Evolutionary conservation across 2,329 filamentous ascomycete species (phyloP), one percentile per base, ranked within the genome.

Genomic region (Pseudogymnoascus sp.): DNA sequence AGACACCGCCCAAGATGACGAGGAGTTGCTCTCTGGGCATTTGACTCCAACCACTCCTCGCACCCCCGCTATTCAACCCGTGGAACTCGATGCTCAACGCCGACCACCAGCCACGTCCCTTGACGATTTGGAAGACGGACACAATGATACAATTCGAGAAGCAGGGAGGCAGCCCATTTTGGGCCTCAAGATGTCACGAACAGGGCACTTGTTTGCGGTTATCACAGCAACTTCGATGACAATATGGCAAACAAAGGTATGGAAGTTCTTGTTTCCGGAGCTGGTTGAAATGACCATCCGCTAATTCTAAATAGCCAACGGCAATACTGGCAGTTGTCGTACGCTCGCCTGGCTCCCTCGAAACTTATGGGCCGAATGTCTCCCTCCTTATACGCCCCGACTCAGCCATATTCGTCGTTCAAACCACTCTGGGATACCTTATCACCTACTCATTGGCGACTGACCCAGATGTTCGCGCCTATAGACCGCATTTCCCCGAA

Each of bases 231-330:
- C 89, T 1, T 89, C 89, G 10, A 85, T 99, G 73, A 91, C 89
- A n/a, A 82, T 99, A 67, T 99, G 94, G 94, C 94, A 99, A 77
- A 93, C 90, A 61, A 93, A 93, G 82, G 91, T 92, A 80, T 64
- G 79, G 70, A 45, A 31, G 55, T 58, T 60, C 33, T 58, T 18
- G 45, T 21, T 18, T 25, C 15, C 58, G 27, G 60, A 35, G 33
- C 25, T 60, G 36, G 21, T 52, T 31, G 25, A 39, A 60, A 61
- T 33, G 29, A 4, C 48, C 48, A 33, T 33, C 27, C 15, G 48
- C 48, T 55, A 55, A 55, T 55, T 13, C 15, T 71, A 61, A 65
- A 60, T 72, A 96, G 89, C 94, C 94, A 58, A 92, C 91, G 61
- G 92, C 92, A 25, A 85, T 97, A 31, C 83, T 97, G 60, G 92